These are phyloP conservation scores for Acacia acuminata DNA, from an alignment of 306 rosid genomes.

Conservation along the genomic window DNA sequence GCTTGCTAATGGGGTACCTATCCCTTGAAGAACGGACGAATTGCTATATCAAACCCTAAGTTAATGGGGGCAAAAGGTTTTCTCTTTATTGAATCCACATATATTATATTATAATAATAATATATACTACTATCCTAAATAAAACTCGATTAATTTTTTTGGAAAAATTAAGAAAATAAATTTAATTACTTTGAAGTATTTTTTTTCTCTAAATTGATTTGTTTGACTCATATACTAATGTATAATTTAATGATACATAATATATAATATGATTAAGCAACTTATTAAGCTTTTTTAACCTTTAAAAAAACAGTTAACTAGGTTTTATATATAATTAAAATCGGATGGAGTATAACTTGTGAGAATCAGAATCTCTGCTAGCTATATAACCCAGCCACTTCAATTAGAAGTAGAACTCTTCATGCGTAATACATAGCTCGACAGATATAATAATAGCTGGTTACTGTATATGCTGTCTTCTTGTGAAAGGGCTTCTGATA, in stretches of 20 bases:
- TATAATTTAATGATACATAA: too few species aligned
- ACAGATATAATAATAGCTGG: not conserved
- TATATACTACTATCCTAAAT: not conserved
- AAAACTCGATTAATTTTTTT: too few species aligned
- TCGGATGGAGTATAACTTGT: not conserved
- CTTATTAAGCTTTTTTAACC: too few species aligned
- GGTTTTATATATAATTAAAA: too few species aligned
- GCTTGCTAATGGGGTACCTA: constrained; percentile 45
- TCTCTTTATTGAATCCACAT: constrained; percentile 11
- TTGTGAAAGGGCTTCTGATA: not conserved
- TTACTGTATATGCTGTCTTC: not conserved
- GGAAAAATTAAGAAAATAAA: too few species aligned
- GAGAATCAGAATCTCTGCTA: constrained; percentile 34
- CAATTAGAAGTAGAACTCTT: constrained; percentile 26
- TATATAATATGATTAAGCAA: too few species aligned
- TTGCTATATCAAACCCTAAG: constrained; percentile 10
- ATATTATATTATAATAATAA: not conserved
- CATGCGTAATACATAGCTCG: not conserved
- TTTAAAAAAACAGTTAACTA: rapidly evolving
- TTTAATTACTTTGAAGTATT: too few species aligned
- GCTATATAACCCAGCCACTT: constrained; percentile 21
- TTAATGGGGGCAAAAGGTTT: constrained; percentile 21
- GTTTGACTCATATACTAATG: too few species aligned
- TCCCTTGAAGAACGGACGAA: constrained; percentile 49
- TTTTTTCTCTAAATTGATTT: too few species aligned